Evolutionary conservation across 768 basidiomycete species (phyloP).

Genomic region (Calocybe indica): DNA sequence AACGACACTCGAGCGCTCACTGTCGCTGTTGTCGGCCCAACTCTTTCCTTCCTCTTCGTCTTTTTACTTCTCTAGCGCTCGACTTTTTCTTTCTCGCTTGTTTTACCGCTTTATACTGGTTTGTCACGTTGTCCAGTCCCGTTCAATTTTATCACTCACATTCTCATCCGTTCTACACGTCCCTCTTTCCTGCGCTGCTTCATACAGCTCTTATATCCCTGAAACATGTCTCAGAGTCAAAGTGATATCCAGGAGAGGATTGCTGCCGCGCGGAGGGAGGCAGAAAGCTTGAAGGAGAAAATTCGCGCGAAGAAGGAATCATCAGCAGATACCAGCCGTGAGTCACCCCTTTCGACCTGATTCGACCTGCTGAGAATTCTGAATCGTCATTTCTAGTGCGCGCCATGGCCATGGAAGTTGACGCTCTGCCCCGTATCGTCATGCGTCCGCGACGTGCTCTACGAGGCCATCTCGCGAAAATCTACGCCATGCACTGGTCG

Average conservation of each 20-base stretch:
- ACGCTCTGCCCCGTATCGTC: constrained; percentile 91
- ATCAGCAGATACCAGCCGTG: constrained; percentile 95
- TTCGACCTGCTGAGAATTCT: constrained; percentile 6
- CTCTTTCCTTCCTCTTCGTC: background rate
- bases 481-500: constrained; percentile 99
- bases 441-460: constrained; percentile 95
- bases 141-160: too few relatives aligned
- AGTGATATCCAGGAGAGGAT: constrained; percentile 89
- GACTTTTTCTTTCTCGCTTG: constrained; percentile 4
- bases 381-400: constrained; percentile 55
- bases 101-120: constrained; percentile 6
- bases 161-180: background rate
- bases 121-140: background rate
- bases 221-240: constrained; percentile 69
- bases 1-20: constrained; percentile 12
- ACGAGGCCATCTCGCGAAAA: constrained; percentile 97
- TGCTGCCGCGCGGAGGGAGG: constrained; percentile 93
- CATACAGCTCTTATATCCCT: background rate
- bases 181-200: constrained; percentile 3
- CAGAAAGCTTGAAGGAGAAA: constrained; percentile 97
- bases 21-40: constrained; percentile 8
- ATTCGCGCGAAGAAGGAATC: constrained; percentile 95
- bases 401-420: constrained; percentile 97
- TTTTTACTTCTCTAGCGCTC: constrained; percentile 1
- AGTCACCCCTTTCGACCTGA: constrained; percentile 28